phyloP scores from a whole-genome alignment of 1,284 basidiomycete species.

The Stygiomarasmius scandens region DNA sequence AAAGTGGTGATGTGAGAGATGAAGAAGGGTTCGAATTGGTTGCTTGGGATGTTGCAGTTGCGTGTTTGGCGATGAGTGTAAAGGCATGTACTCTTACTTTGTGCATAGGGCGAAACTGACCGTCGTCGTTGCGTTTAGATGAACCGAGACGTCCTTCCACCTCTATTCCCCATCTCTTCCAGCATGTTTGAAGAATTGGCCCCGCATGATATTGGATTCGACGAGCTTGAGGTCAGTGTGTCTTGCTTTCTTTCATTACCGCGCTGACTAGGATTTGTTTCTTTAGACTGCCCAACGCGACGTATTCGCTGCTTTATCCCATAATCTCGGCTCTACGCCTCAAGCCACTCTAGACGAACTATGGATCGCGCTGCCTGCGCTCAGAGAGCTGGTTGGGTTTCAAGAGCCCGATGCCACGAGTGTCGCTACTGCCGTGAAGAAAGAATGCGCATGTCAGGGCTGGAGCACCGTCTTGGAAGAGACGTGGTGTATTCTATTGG shows the following conservation, averaged over 20 bases:
- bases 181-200: conserved; percentile 52
- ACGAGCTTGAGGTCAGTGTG: conserved; percentile 52
- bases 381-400: conserved; percentile 43
- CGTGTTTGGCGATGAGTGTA: conserved; percentile 56
- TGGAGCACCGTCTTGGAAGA: conserved; percentile 48
- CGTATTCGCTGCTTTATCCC: conserved; percentile 50
- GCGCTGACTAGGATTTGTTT: neutral
- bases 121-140: conserved; percentile 38
- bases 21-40: conserved; percentile 39
- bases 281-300: conserved; percentile 57
- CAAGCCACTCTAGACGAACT: conserved; percentile 60
- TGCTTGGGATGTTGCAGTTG: conserved; percentile 58
- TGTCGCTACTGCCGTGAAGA: neutral
- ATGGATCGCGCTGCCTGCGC: conserved; percentile 53
- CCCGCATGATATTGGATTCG: conserved; percentile 40
- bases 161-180: conserved; percentile 53
- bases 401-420: neutral
- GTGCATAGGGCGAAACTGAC: neutral
- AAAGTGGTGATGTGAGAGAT: conserved; percentile 13
- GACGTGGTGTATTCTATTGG: conserved; percentile 53
- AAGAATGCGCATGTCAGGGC: conserved; percentile 21
- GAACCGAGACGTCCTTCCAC: conserved; percentile 63
- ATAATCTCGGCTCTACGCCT: conserved; percentile 56
- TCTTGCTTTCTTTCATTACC: neutral
- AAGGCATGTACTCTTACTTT: conserved; percentile 34